Evolutionary conservation across 805 yeast species (phyloP).

Genomic region (Ogataea saltuana): DNA sequence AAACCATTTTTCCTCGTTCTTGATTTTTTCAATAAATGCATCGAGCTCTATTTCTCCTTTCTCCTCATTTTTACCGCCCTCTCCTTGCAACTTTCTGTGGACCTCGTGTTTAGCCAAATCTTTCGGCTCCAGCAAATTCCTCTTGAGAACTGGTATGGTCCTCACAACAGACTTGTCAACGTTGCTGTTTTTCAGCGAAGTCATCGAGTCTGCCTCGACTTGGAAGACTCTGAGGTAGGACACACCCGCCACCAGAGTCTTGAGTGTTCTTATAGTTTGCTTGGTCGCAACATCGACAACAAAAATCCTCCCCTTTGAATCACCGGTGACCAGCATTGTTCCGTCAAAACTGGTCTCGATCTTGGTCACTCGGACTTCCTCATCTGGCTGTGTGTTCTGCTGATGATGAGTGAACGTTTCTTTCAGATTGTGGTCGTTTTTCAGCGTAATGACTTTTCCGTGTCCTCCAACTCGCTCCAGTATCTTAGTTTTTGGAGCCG

Average conservation of each 20-base stretch:
- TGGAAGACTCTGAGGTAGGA: conserved; percentile 27
- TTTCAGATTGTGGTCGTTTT: conserved; percentile 49
- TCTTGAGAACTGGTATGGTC: conserved; percentile 63
- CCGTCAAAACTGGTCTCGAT: conserved; percentile 73
- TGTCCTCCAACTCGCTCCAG: conserved; percentile 64
- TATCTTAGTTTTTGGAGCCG: conserved; percentile 37
- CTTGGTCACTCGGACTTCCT: conserved; percentile 45
- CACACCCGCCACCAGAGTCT: conserved; percentile 33
- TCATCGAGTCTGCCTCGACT: conserved; percentile 16
- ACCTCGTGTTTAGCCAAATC: conserved; percentile 47
- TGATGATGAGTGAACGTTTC: conserved; percentile 57
- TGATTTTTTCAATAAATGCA: conserved; percentile 49
- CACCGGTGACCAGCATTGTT: conserved; percentile 71
- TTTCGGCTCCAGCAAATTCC: conserved; percentile 49
- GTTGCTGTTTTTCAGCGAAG: conserved; percentile 24
- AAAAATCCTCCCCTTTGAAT: conserved; percentile 63
- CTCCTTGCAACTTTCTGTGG: conserved; percentile 36
- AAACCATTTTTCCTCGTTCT: conserved; percentile 54
- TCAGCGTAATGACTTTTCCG: conserved; percentile 50
- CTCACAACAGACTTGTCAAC: conserved; percentile 38
- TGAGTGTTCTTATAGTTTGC: conserved; percentile 63
- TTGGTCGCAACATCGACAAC: conserved; percentile 69
- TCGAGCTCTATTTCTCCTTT: conserved; percentile 42
- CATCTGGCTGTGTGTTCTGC: conserved; percentile 24
- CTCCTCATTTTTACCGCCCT: too few species aligned